Evolutionary conservation across 768 basidiomycete species (phyloP).

Genomic region (Lactarius hengduanensis): DNA sequence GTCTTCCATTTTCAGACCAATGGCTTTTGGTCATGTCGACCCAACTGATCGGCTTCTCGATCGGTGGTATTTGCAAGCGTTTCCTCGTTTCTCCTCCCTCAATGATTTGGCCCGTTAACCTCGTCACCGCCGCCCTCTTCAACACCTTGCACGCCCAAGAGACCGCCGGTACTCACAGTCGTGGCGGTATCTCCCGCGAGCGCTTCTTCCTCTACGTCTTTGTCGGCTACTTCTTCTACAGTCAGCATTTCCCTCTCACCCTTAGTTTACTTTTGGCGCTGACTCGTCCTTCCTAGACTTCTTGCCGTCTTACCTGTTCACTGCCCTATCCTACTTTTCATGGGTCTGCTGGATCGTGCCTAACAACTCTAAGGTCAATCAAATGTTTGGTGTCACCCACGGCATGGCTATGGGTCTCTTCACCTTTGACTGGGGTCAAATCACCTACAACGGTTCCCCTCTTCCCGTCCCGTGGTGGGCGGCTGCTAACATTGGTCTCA

Average conservation of each 20-base stretch:
- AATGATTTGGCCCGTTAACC: constrained; percentile 47
- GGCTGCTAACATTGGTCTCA: constrained; percentile 61
- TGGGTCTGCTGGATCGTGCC: constrained; percentile 71
- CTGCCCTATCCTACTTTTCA: constrained; percentile 38
- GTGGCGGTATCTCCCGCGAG: constrained; percentile 51
- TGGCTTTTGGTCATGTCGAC: constrained; percentile 45
- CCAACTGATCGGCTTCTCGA: constrained; percentile 43
- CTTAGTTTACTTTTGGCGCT: constrained; percentile 42
- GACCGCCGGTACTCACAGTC: constrained; percentile 44
- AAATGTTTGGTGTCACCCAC: constrained; percentile 63
- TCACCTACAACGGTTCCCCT: constrained; percentile 67
- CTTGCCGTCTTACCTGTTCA: constrained; percentile 21
- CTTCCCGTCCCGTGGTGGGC: constrained; percentile 85
- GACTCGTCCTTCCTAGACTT: constrained; percentile 6
- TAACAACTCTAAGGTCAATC: constrained; percentile 64
- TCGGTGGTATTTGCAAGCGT: constrained; percentile 45
- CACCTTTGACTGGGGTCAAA: constrained; percentile 82
- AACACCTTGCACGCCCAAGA: constrained; percentile 42
- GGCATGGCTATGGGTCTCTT: constrained; percentile 59
- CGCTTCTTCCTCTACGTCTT: constrained; percentile 51
- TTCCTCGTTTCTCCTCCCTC: constrained; percentile 46
- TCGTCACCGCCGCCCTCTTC: constrained; percentile 46
- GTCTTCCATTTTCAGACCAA: constrained; percentile 30
- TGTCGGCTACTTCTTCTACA: constrained; percentile 37
- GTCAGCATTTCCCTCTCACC: constrained; percentile 75